Evolutionary conservation across 805 yeast genomes (phyloP).

Genomic region (Candida ficus): DNA sequence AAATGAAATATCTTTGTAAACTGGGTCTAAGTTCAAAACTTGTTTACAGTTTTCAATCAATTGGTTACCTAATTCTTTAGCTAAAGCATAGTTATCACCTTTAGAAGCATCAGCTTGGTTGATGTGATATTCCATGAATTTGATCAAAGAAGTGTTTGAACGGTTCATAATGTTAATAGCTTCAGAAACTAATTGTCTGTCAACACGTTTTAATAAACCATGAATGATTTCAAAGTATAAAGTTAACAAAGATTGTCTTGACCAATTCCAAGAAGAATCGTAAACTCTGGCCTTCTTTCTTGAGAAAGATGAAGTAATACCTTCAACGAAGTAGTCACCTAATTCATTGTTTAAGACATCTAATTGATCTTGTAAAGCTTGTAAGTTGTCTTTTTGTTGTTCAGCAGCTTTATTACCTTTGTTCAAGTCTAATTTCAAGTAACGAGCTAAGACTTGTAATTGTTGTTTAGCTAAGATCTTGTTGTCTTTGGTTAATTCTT

Average conservation of each 20-base stretch:
- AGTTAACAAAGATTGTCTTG: slow-evolving; percentile 91
- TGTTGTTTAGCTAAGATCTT: slow-evolving; percentile 45
- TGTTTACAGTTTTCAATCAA: slow-evolving; percentile 93
- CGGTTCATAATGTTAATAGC: slow-evolving; percentile 98
- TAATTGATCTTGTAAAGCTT: slow-evolving; percentile 78
- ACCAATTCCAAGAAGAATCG: slow-evolving; percentile 99
- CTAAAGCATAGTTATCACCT: slow-evolving; percentile 91
- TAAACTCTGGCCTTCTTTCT: slow-evolving; percentile 91
- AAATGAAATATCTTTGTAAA: slow-evolving; percentile 88
- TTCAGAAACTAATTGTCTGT: slow-evolving; percentile 92
- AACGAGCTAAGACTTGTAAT: slow-evolving; percentile 89
- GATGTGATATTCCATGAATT: slow-evolving; percentile 87
- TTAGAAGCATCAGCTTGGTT: slow-evolving; percentile 61
- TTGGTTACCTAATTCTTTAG: slow-evolving; percentile 85
- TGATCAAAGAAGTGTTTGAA: slow-evolving; percentile 87
- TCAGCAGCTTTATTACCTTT: slow-evolving; percentile 83
- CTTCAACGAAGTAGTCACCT: slow-evolving; percentile 91
- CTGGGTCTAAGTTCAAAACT: slow-evolving; percentile 75
- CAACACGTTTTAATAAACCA: slow-evolving; percentile 85
- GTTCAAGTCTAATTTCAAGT: slow-evolving; percentile 87
- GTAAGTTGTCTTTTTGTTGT: slow-evolving; percentile 74
- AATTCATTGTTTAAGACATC: slow-evolving; percentile 70
- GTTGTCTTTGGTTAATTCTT: slow-evolving; percentile 48
- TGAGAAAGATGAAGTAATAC: slow-evolving; percentile 86
- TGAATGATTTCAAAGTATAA: slow-evolving; percentile 95